Evolutionary conservation across 495 filamentous ascomycete genomes (phyloP), one percentile per base, ranked within the genome.

Genomic region (Hyaloscypha finlandica): DNA sequence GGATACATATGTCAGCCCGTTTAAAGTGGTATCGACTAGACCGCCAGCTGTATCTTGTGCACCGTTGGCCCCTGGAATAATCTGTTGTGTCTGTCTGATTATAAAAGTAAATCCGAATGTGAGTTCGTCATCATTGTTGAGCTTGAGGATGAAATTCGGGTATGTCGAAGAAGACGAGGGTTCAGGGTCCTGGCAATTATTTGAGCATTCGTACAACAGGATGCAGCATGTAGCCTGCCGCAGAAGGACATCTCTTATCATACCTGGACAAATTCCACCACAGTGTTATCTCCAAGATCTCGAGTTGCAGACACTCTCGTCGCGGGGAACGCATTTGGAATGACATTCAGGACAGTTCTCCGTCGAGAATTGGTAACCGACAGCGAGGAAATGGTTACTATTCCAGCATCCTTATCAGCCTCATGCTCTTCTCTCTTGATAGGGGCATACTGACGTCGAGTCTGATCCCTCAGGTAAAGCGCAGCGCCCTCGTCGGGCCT

Each of bases 201-300:
- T 25, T 52, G 8, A 48, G 42, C 42, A 48, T 19, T 25, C 4
- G 9, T 48, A 12, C 16, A 48, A 6, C 42, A 48, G 25, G 25
- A 25, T 25, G 25, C 42, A 19, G 16, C 42, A 48, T 48, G 20
- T 25, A 37, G 35, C 25, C 14, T 22, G 32, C 58, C 9, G 22
- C 19, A 12, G 61, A 20, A 60, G 59, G 29, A 16, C n/a, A 54
- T 48, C 30, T 37, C 29, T 77, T 81, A 31, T 77, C 81, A 55
- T 76, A 97, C 94, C 87, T 97, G 95, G 39, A 99, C 87, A 78
- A 93, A 99, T 77, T 97, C 94, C 61, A 97, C 82, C 8, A 90
- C 84, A 59, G 81, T 82, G 55, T 89, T 86, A 73, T 99, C 95
- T 57, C 89, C 87, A 9, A 80, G 56, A 48, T 94, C 86, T 74